Evolutionary conservation across 306 rosid species (phyloP), one percentile per base, ranked within the genome.

Genomic region (Gynostemma pentaphyllum): DNA sequence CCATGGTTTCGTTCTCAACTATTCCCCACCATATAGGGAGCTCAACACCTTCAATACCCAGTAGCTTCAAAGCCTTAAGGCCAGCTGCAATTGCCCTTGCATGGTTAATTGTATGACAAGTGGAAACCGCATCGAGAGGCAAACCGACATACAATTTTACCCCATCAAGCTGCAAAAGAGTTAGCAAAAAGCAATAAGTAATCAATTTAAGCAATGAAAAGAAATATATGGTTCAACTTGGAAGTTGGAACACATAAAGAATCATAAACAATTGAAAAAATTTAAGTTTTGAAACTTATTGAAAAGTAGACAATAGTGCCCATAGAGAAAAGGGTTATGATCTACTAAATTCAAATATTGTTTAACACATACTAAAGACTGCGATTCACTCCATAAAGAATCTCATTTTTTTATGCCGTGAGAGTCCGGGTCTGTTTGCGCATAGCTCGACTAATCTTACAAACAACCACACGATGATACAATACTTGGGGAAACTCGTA

Each of bases 11-110:
- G 63, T 75, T 75, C 79, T 83, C 88, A 12, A 69, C 88, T 1
- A 47, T 21, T 61, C 88, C 85, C 88, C 88, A 83, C 85, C 88
- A 83, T 27, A 83, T 62, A 1, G 88, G 88, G 5, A 83, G 82
- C 70, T 83, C 88, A 7, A 83, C 85, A 0, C 88, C 88, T 53
- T 78, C 82, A 27, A 80, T 79, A 3, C 85, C 88, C 64, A 83
- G 64, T 7, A 83, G 72, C 77, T 83, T 80, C 71, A 83, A 56
- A 46, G 85, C 88, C 76, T 68, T 80, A 4, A 80, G 69, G 11
- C 88, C 88, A 45, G 68, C 79, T 7, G 74, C 71, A 7, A 83
- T 83, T 24, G 88, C 88, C 67, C 46, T 70, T 3, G 83, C 75
- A 57, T 83, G 85, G 69, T 72, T 80, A 15, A 80, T 64, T 0